Base-by-base conservation (phyloP, 2,329 filamentous ascomycete genomes). In the Biscogniauxia marginata region DNA sequence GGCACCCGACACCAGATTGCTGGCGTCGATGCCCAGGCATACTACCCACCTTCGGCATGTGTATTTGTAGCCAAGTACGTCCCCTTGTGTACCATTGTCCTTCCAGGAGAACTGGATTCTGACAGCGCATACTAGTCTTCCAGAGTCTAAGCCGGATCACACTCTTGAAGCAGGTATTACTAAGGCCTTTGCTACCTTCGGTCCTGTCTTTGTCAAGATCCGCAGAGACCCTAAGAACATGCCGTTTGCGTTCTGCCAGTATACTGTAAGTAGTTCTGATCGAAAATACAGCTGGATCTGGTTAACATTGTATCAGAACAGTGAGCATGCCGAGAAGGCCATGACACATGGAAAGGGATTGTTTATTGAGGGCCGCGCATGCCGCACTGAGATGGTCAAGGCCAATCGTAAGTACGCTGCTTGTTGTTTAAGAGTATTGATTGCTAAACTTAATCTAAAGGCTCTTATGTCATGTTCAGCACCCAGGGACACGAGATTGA, bases 61-160 rank as follows among this genome's bases (percentile, higher is more conserved):
- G 77, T 87, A 34, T 88, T 88, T 63, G 84, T 86, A 39, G 85
- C 85, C 25, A 88, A 88, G 85, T 87, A 77, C 75, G 82, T 75
- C 11, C 22, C 21, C 49, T 44, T 49, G 34, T 16, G 16, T 45
- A 11, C 7, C 19, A 51, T 45, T 43, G 53, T 56, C 22, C 47
- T 24, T 45, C 30, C 46, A 9, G 45, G 4, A 39, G 5, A n/a
- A 21, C 2, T 20, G 23, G 5, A n/a, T 46, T 7, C 46, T 54
- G 54, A 55, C 16, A 24, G 39, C n/a, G 13, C 43, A 48, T 11
- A 45, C 44, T 48, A 86, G 84, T 55, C 75, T 87, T 2, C 75
- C 81, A 0, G 77, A 83, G 60, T 66, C 72, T 1, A 71, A 77
- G 53, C 74, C 76, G 8, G 83, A 87, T 59, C 65, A 71, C 7